A percentile compares a stretch with the other conserved stretches of the same genome.
These are phyloP conservation scores for Stemphylium vesicarium DNA, from an alignment of 2,329 filamentous ascomycete species.

Conservation along the genomic window DNA sequence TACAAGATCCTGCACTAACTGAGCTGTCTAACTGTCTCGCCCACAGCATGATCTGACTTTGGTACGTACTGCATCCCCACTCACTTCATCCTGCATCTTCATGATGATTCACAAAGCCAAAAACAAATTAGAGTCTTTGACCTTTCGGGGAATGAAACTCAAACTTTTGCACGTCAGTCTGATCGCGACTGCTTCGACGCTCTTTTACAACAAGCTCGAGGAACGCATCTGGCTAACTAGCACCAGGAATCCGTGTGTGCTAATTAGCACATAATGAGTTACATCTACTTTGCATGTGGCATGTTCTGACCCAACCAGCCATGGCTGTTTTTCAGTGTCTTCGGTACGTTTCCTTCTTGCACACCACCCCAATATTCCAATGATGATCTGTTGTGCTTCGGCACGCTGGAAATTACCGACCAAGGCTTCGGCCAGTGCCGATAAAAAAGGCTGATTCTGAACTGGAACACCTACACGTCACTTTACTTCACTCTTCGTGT, in stretches of 20 bases:
- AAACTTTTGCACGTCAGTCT: slow-evolving; percentile 55
- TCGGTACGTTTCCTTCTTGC: slow-evolving; percentile 8
- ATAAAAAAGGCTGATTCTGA: slow-evolving; percentile 53
- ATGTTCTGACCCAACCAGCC: neutral
- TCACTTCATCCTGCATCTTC: slow-evolving; percentile 19
- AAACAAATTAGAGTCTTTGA: slow-evolving; percentile 57
- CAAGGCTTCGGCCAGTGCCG: slow-evolving; percentile 50
- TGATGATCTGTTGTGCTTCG: slow-evolving; percentile 52
- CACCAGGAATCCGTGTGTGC: neutral
- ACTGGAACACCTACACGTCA: slow-evolving; percentile 22
- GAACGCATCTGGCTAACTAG: slow-evolving; percentile 21
- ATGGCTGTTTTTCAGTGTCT: neutral
- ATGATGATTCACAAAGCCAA: slow-evolving; percentile 52
- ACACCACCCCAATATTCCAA: slow-evolving; percentile 17
- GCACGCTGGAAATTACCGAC: slow-evolving; percentile 56
- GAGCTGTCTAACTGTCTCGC: neutral
- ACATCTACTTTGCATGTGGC: neutral
- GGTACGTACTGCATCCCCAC: slow-evolving; percentile 20
- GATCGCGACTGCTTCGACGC: slow-evolving; percentile 31
- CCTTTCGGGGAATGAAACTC: slow-evolving; percentile 52
- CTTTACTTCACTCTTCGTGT: slow-evolving; percentile 2
- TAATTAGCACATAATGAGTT: neutral
- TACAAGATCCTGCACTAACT: neutral
- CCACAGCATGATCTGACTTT: slow-evolving; percentile 4
- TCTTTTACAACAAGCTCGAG: neutral